Evolutionary conservation across 2,329 filamentous ascomycete genomes (phyloP), one percentile per base, ranked within the genome.

Genomic region (Zopfia rhizophila): DNA sequence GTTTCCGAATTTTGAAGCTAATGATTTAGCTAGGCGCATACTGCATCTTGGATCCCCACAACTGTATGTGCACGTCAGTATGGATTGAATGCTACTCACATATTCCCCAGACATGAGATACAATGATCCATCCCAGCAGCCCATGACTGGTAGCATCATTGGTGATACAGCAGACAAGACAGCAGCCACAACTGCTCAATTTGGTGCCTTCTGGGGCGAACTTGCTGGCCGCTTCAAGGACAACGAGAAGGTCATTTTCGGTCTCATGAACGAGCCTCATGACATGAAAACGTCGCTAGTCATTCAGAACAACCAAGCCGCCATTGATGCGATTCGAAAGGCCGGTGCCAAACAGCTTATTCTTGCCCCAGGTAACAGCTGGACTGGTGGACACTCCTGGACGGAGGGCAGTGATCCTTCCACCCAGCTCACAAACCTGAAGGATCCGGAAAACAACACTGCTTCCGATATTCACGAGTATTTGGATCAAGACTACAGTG

Each of bases 381-480:
- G 70, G 69, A 73, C 75, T 2, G 76, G 77, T 21, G 76, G 77
- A 0, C 77, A 79, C 51, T 55, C 65, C 10, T 79, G 75, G 75
- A 73, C 74, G 0, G 43, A 76, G 48, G 68, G 66, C 28, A 58
- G 65, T 33, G 71, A 75, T 16, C 71, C 72, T 5, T 64, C 61
- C 29, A 73, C 69, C 30, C 68, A 71, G 14, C 59, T 80, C 38
- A 65, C 74, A 43, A 63, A 73, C 46, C 70, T 79, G 36, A 62
- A 51, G 12, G 77, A 79, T 48, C 74, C 77, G n/a, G 51, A 66
- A 4, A 74, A 75, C 39, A 79, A 80, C 58, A 74, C 71, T 22
- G 76, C 75, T 4, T 70, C 78, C 25, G 76, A 79, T 49, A 75
- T 78, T 48, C 76, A 79, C 58, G 75, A 78, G 63, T 78, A 79